A percentile compares a stretch with the other conserved stretches of the same genome.
These are phyloP conservation scores for Metarhizium rileyi DNA, from an alignment of 2,329 filamentous ascomycete species.

Conservation along the genomic window DNA sequence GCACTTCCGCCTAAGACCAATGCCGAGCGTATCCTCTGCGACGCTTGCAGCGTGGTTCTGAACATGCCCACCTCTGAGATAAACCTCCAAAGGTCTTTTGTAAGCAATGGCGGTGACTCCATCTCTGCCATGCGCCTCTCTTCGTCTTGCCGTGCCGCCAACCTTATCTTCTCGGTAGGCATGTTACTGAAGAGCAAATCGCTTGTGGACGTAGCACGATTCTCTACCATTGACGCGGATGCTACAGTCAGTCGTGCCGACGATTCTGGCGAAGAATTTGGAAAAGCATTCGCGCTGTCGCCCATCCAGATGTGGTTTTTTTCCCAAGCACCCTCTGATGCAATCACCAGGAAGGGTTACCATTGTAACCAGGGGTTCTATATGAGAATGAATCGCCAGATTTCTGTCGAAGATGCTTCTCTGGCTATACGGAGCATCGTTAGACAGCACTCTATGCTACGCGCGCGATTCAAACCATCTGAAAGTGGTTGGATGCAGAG, in stretches of 20 bases:
- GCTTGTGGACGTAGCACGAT: background rate
- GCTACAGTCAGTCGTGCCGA: background rate
- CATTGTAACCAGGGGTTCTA: slow-evolving; percentile 5
- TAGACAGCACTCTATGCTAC: slow-evolving; percentile 8
- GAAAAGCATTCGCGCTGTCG: slow-evolving; percentile 3
- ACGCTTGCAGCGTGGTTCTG: slow-evolving; percentile 32
- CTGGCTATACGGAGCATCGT: slow-evolving; percentile 3
- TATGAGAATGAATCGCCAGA: background rate
- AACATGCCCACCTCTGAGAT: slow-evolving; percentile 22
- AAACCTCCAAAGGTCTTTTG: slow-evolving; percentile 24
- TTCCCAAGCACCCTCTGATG: background rate
- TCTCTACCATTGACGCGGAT: background rate
- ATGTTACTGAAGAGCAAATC: slow-evolving; percentile 1
- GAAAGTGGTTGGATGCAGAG: slow-evolving; percentile 5
- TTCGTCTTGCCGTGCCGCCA: slow-evolving; percentile 25
- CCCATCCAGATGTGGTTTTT: slow-evolving; percentile 8
- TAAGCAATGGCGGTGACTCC: slow-evolving; percentile 33
- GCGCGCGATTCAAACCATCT: slow-evolving; percentile 5
- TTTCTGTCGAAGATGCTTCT: slow-evolving; percentile 1
- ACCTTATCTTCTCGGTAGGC: slow-evolving; percentile 20
- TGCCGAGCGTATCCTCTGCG: slow-evolving; percentile 3
- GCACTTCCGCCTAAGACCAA: slow-evolving; percentile 1
- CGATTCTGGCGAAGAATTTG: background rate
- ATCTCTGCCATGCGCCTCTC: slow-evolving; percentile 33
- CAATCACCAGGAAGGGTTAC: background rate